phyloP scores from a whole-genome alignment of 75 land plant genomes.

The Ceratopteris richardii region DNA sequence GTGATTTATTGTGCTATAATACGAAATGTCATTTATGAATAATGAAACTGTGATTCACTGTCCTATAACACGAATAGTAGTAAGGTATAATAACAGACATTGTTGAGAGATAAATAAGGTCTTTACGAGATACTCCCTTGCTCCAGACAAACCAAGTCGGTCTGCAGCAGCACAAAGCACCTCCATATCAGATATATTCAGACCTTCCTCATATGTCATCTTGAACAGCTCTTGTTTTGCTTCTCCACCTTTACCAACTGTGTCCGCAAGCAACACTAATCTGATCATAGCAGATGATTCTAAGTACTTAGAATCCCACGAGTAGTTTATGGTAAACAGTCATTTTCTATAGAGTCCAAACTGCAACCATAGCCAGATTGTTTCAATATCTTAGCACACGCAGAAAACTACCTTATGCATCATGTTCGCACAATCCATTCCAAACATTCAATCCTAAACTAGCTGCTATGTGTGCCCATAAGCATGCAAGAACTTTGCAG shows the following conservation, averaged over 20 bases:
- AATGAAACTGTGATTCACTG: no score
- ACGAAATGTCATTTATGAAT: no score
- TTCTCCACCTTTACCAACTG: conserved; percentile 11
- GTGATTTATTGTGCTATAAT: no score
- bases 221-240: conserved; percentile 11
- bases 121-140: conserved; percentile 10
- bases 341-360: no score
- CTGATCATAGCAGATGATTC: conserved; percentile 4
- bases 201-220: conserved; percentile 18
- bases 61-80: background rate
- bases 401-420: no score
- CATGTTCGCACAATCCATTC: no score
- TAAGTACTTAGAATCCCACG: no score
- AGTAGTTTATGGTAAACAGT: background rate
- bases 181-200: conserved; percentile 17
- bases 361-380: no score
- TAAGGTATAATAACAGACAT: background rate
- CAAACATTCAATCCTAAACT: no score
- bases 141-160: conserved; percentile 6
- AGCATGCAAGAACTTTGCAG: no score
- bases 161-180: conserved; percentile 11
- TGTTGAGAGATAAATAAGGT: background rate
- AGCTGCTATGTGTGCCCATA: no score
- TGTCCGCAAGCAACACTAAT: conserved; percentile 12
- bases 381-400: no score